phyloP scores from a whole-genome alignment of 1,284 basidiomycete species.

The Pyrrhoderma lamaoense region DNA sequence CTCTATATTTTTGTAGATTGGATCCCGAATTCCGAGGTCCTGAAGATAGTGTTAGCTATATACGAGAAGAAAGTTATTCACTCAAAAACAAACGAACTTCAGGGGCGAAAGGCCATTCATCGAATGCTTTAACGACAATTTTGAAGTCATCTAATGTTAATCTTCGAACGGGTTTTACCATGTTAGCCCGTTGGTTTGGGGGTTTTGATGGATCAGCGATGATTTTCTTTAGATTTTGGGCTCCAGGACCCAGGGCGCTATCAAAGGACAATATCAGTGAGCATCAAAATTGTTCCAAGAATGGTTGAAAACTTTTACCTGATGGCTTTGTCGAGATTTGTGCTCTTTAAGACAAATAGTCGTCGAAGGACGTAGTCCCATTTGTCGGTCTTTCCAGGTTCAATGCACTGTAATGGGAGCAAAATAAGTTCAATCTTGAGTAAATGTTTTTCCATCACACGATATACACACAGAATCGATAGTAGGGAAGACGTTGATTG shows the following conservation, averaged over 20 bases:
- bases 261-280: background rate
- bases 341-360: conserved; percentile 64
- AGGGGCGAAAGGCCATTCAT: conserved; percentile 73
- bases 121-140: conserved; percentile 53
- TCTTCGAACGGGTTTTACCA: conserved; percentile 36
- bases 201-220: conserved; percentile 39
- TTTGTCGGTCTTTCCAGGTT: conserved; percentile 49
- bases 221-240: conserved; percentile 42
- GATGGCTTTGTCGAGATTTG: conserved; percentile 47
- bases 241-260: conserved; percentile 63
- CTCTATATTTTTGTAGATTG: conserved; percentile 15
- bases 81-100: conserved; percentile 33
- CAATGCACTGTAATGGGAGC: conserved; percentile 36
- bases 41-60: background rate
- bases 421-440: no score
- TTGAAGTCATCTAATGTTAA: conserved; percentile 57
- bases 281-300: background rate
- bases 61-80: no score
- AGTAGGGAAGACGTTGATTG: conserved; percentile 44
- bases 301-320: conserved; percentile 36
- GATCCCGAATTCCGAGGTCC: conserved; percentile 19
- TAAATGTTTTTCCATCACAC: no score
- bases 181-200: conserved; percentile 38
- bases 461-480: conserved; percentile 42
- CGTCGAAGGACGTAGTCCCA: conserved; percentile 81